These are phyloP conservation scores for Talaromyces islandicus DNA, from an alignment of 2,329 filamentous ascomycete genomes.

Conservation along the genomic window DNA sequence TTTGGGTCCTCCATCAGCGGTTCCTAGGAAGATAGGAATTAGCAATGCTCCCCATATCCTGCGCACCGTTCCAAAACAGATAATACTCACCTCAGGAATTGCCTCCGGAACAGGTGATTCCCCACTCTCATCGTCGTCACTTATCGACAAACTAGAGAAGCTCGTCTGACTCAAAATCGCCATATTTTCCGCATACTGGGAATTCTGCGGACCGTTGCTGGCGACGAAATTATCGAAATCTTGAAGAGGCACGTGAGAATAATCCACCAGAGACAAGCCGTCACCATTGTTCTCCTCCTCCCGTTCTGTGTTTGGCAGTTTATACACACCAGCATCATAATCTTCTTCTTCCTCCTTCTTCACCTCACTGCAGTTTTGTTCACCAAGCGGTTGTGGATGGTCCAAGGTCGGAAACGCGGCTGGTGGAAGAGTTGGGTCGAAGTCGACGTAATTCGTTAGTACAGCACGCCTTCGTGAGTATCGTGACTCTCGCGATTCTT, in stretches of 20 bases:
- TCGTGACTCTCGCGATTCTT: not conserved
- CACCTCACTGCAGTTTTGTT: not conserved
- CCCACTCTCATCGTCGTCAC: conserved; percentile 1
- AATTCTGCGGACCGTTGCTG: conserved; percentile 24
- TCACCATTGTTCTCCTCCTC: not conserved
- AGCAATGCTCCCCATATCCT: not conserved
- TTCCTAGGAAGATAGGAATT: not conserved
- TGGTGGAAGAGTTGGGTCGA: conserved; percentile 33
- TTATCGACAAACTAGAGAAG: not conserved
- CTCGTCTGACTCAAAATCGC: conserved; percentile 12
- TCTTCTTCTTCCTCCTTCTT: not conserved
- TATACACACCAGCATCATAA: not conserved
- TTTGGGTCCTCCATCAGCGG: conserved; percentile 14
- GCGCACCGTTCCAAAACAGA: not conserved
- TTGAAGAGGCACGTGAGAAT: conserved; percentile 12
- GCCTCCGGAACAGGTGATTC: not conserved
- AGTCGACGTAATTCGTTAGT: conserved; percentile 21
- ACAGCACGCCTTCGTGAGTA: conserved; percentile 6
- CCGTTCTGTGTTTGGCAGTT: not conserved
- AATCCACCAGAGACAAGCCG: not conserved
- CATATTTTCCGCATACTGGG: conserved; percentile 24
- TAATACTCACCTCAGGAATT: not conserved
- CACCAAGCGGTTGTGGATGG: conserved; percentile 5
- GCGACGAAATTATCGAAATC: conserved; percentile 18
- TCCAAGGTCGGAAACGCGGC: conserved; percentile 38